Evolutionary conservation across 768 basidiomycete genomes (phyloP), one percentile per base, ranked within the genome.

Genomic region (Xerocomus potaroensis): DNA sequence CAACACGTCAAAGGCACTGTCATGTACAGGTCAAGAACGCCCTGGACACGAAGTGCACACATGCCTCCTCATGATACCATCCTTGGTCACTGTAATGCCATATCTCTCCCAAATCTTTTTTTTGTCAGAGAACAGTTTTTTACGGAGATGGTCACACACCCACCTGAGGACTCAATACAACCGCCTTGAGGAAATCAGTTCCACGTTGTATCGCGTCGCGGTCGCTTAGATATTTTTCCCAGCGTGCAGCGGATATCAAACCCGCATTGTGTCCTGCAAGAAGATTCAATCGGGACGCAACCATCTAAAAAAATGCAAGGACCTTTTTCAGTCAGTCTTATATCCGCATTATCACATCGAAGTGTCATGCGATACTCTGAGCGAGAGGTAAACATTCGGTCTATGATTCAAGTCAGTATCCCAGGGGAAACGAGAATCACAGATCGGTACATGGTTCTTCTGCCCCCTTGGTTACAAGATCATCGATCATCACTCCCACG

Each of bases 371-470:
- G 81, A 61, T 91, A 95, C 58, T 95, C 92, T 14, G 87, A 90
- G 30, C 92, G 76, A 14, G 87, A 87, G 0, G 92, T 94, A 64
- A 95, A 94, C 89, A 94, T 93, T 22, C 91, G 86, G 56, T 94
- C 90, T 92, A 57, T 34, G 31, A 53, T 5, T 22, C 16, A 15
- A 26, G 27, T 62, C 9, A 60, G 31, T 16, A 16, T 11, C n/a
- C 7, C 18, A 5, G 5, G 10, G 22, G 22, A 47, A 15, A 21
- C 50, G 32, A 6, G 33, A 41, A 18, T 7, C 26, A 12, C 11
- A 21, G 33, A 15, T 47, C 34, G 33, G 70, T 61, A 91, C 91
- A 95, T 40, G 91, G 92, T 61, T 95, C 92, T 59, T 92, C 88
- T 3, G 87, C 84, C 3, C 92, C 92, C 59, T 91, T 91, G 34